These are phyloP conservation scores for Dactylellina sp. DNA, from an alignment of 2,329 filamentous ascomycete genomes.

Conservation along the genomic window DNA sequence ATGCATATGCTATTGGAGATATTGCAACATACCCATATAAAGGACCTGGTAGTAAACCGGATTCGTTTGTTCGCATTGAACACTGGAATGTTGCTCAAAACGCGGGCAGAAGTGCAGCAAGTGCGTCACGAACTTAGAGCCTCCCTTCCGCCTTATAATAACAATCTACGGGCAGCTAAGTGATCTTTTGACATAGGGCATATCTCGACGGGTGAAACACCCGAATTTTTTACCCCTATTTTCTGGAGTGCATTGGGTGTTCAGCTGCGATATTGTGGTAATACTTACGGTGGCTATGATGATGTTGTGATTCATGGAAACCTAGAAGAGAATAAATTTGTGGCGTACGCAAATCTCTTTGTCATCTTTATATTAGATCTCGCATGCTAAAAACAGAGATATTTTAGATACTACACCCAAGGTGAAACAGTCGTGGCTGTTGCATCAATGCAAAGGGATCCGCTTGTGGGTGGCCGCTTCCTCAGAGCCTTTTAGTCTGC, in stretches of 20 bases:
- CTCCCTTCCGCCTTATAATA: not conserved
- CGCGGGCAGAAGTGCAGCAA: conserved; percentile 80
- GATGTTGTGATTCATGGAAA: conserved; percentile 84
- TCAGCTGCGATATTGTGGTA: conserved; percentile 93
- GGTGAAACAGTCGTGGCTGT: conserved; percentile 80
- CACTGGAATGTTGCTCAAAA: conserved; percentile 99
- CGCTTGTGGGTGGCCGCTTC: conserved; percentile 68
- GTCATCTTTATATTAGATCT: not conserved
- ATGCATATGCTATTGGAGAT: conserved; percentile 87
- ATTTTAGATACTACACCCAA: conserved; percentile 45
- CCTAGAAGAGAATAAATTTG: conserved; percentile 81
- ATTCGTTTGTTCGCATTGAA: conserved; percentile 77
- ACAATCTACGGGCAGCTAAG: not conserved
- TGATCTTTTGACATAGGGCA: conserved; percentile 64
- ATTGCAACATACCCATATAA: conserved; percentile 95
- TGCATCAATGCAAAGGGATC: conserved; percentile 90
- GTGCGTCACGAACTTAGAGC: conserved; percentile 13
- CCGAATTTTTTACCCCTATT: conserved; percentile 85
- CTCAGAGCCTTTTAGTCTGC: not conserved
- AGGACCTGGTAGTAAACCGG: conserved; percentile 82
- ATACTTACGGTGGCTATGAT: conserved; percentile 84
- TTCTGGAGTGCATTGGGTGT: conserved; percentile 96
- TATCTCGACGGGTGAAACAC: conserved; percentile 75
- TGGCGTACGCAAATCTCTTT: conserved; percentile 71
- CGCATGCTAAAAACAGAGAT: not conserved